Base-by-base conservation (phyloP, 2,329 filamentous ascomycete genomes). In the Pestalotiopsis sp. region DNA sequence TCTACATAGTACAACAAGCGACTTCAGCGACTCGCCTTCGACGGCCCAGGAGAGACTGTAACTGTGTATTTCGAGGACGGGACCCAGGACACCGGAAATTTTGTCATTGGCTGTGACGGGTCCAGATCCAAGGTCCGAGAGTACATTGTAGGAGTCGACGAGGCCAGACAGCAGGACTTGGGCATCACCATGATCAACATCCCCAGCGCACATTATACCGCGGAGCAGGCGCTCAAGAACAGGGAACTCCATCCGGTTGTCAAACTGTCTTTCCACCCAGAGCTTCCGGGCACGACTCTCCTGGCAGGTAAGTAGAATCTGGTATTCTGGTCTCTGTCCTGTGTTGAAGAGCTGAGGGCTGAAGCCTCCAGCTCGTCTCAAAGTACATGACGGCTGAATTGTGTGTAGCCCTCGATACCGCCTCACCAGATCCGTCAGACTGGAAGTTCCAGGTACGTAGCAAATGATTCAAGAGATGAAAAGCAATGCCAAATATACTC, bases 111-210 rank as follows among this genome's bases (percentile, higher is more conserved):
- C 27, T 63, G 60, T 5, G 60, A 63, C 20, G 60, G 60, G 2
- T 63, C 60, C 0, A 63, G 36, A 20, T 63, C 60, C 12, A 63
- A 63, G 36, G 60, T 63, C 11, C 60, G 60, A 38, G 60, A 63
- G n/a, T 41, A 63, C 11, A 38, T 63, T 31, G 60, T 41, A 17
- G 60, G 60, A 9, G 14, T 17, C 36, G 60, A 63, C 12, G 60
- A 25, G 12, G 60, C 60, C 20, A 36, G 20, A 5, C 36, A 20
- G 20, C 60, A 63, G 31, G 60, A 63, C 12, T 36, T 63, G 3
- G 60, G 38, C 60, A 12, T 63, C 13, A 38, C 60, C 4, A 41
- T 41, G 27, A 41, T 63, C 12, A 63, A 63, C 13, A 17, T 63
- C 23, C 11, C 60, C 1, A 38, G 20, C n/a, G 17, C 60, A n/a